Evolutionary conservation across 768 basidiomycete genomes (phyloP).

Genomic region (Tulasnella sp.): DNA sequence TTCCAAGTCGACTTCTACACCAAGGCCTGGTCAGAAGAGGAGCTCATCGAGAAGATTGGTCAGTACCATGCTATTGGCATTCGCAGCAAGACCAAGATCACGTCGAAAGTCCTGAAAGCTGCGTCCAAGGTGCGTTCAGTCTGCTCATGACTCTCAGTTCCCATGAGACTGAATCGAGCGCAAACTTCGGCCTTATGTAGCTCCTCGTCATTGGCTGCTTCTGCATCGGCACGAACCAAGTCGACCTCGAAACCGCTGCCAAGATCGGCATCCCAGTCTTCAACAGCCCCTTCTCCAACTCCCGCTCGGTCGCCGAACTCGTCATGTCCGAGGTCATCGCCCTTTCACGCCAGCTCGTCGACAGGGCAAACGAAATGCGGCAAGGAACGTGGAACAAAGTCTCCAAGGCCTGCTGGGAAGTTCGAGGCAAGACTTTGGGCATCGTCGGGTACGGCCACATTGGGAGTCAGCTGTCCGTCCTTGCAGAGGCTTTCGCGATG

Average conservation of each 20-base stretch:
- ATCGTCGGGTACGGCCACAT: constrained; percentile 99
- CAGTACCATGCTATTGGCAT: constrained; percentile 94
- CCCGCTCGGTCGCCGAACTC: constrained; percentile 96
- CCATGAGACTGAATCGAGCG: neutral
- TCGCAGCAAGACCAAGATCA: constrained; percentile 96
- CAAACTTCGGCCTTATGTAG: constrained; percentile 42
- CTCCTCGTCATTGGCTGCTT: constrained; percentile 96
- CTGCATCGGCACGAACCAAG: constrained; percentile 99
- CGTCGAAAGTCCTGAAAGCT: constrained; percentile 79
- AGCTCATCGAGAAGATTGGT: constrained; percentile 78
- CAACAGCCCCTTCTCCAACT: constrained; percentile 99
- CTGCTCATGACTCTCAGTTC: neutral
- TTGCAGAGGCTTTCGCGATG: constrained; percentile 94
- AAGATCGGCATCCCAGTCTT: constrained; percentile 93
- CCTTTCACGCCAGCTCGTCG: constrained; percentile 88
- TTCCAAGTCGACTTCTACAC: constrained; percentile 88
- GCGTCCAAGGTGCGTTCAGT: constrained; percentile 64
- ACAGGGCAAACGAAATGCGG: constrained; percentile 83
- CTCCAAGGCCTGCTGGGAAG: constrained; percentile 96
- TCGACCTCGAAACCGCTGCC: constrained; percentile 79
- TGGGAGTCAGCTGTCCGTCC: constrained; percentile 92
- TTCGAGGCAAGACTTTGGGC: constrained; percentile 95
- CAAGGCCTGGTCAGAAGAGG: constrained; percentile 86
- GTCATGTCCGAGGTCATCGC: constrained; percentile 92
- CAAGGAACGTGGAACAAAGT: constrained; percentile 97